Conservation (phyloP, 2,329 filamentous ascomycete species). For the Neopestalotiopsis sp. region DNA sequence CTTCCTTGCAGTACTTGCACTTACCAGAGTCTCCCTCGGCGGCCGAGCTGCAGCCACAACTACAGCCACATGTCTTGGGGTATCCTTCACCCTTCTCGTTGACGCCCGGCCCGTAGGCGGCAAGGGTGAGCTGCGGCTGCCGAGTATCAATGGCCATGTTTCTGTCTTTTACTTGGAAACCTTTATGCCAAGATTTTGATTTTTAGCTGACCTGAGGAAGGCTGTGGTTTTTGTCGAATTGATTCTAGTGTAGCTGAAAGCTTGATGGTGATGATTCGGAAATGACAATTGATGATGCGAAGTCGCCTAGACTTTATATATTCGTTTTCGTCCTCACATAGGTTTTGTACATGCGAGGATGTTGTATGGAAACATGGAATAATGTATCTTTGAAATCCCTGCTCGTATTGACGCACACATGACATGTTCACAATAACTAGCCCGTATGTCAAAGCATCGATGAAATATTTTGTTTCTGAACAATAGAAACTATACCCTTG, state of each 20-base stretch:
- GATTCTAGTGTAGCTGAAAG: neutral
- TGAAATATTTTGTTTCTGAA: neutral
- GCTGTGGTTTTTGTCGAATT: neutral
- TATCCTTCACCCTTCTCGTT: slow-evolving; percentile 7
- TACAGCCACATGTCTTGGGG: slow-evolving; percentile 8
- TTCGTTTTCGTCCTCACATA: neutral
- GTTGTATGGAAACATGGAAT: neutral
- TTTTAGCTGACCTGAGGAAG: neutral
- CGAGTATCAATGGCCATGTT: neutral
- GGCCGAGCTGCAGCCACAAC: slow-evolving; percentile 3
- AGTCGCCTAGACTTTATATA: neutral
- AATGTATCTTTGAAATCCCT: neutral
- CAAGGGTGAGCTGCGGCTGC: neutral
- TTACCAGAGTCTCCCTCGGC: slow-evolving; percentile 1
- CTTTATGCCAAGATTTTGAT: neutral
- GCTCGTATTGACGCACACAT: neutral
- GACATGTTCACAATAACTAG: neutral
- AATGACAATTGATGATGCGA: neutral
- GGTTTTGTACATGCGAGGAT: neutral
- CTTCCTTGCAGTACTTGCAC: slow-evolving; percentile 4
- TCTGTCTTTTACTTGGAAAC: neutral
- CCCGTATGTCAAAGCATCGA: neutral
- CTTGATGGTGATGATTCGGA: slow-evolving; percentile 1
- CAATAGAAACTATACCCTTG: neutral
- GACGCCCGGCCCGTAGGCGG: neutral